Base-by-base conservation (phyloP, 1,284 basidiomycete species). In the Puccinia sorghi region DNA sequence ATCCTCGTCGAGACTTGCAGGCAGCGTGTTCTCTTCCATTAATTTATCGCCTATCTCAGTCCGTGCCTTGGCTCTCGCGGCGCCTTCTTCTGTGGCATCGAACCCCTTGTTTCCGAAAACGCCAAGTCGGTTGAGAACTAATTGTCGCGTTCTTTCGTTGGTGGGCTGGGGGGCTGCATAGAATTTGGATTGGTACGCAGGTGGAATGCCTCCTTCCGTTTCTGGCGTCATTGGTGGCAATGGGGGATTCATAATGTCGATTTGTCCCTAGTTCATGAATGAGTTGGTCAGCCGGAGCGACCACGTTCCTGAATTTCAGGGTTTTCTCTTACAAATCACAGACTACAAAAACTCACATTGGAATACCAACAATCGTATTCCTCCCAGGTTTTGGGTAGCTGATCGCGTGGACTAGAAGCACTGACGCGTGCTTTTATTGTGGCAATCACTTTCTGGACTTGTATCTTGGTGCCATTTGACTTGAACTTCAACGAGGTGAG, bases 351-450 rank as follows among this genome's bases (percentile, higher is more conserved):
- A 80, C 81, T 67, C 67, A 81, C 82, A 20, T 79, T 80, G 1
- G 79, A 80, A 79, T 83, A 82, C 1, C 76, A 80, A 15, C 56
- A 61, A 15, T 75, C 41, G 67, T 81, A 83, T 27, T 83, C 82
- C 13, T 76, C 80, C 83, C 82, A 82, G 6, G 81, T 81, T 46
- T 80, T 76, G 0, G 82, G 82, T 27, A 82, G 61, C 57, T 82
- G 73, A 20, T 83, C 80, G 46, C 63, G 71, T 7, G 81, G 81
- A n/a, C 81, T 81, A 73, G 81, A 82, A 15, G 79, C 80, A 50
- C 72, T 81, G 25, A 83, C 43, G 8, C 77, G 69, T 46, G 15
- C 12, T 46, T 57, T 64, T n/a, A 79, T 37, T 7, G 63, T 46
- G 8, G 61, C 70, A n/a, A 71, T 57, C 54, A 79, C 27, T 37